Evolutionary conservation across 768 basidiomycete species (phyloP).

Genomic region (Serendipita vermifera): DNA sequence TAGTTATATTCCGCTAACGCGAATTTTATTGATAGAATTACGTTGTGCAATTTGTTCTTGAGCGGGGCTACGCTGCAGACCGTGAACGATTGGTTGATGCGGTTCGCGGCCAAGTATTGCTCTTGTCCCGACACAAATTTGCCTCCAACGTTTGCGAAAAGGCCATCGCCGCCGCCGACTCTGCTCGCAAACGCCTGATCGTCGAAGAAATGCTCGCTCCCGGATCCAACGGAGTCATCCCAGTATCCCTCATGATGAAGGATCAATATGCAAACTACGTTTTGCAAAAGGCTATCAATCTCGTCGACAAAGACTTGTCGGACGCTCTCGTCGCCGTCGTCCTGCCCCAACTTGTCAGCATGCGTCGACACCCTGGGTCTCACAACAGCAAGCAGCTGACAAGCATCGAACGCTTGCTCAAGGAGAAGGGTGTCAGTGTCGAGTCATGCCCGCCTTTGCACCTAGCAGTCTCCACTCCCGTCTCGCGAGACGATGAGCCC

Average conservation of each 20-base stretch:
- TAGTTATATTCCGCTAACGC: neutral
- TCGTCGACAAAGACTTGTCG: constrained; percentile 61
- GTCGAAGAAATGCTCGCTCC: constrained; percentile 70
- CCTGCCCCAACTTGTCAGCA: constrained; percentile 50
- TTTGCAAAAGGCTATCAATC: constrained; percentile 59
- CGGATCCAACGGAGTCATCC: constrained; percentile 50
- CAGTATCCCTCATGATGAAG: constrained; percentile 62
- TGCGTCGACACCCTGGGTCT: constrained; percentile 47
- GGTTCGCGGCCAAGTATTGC: constrained; percentile 64
- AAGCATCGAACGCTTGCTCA: constrained; percentile 3
- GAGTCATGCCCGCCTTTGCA: no score
- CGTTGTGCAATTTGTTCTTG: constrained; percentile 87
- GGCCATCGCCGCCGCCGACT: constrained; percentile 54
- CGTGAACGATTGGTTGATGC: constrained; percentile 49
- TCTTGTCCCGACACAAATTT: constrained; percentile 78
- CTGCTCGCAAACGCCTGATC: constrained; percentile 50
- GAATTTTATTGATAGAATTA: constrained; percentile 66
- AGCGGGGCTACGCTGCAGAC: constrained; percentile 61
- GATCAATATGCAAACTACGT: constrained; percentile 92
- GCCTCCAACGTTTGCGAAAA: constrained; percentile 96
- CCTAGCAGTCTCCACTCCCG: no score
- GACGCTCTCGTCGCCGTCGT: constrained; percentile 49
- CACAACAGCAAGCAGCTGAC: constrained; percentile 64
- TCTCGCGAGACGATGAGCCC: no score
- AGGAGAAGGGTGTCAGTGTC: constrained; percentile 1